Evolutionary conservation across 106 monocot genomes (phyloP), one percentile per base, ranked within the genome.

Genomic region (Platanthera zijinensis): DNA sequence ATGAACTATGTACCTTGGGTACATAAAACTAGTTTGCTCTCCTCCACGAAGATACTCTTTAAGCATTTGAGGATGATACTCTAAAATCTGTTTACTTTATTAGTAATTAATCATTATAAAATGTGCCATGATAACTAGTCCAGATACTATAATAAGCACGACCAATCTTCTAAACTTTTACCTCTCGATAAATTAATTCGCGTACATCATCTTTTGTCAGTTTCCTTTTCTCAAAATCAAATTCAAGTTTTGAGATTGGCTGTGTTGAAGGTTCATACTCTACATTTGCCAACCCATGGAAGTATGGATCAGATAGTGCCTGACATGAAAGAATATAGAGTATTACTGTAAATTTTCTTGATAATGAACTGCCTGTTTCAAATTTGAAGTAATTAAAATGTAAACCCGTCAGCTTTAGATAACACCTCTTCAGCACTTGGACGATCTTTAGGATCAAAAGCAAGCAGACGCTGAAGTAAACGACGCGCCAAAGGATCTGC

Each of bases 11-110:
- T 67, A 89, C 89, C 93, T 93, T 74, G 93, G 93, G 76, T 93
- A 93, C 86, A 93, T 81, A 79, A 93, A 93, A 77, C 83, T 88
- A 70, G 84, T 83, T 71, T 82, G 90, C 32, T 89, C 92, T 52
- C 80, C 85, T 78, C 87, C 89, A 72, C 85, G 73, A 50, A 92
- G 78, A 85, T 87, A 92, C 68, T 92, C 83, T 53, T 92, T 87
- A 25, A 89, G 83, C 89, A 89, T 92, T 67, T 89, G 89, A 10
- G 92, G 92, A 85, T 92, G 92, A 78, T 92, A 92, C 83, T 92
- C 92, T 74, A 92, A 72, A 74, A 88, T 84, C 90, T 90, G 83
- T 77, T 77, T 66, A 19, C 50, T 32, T 85, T 68, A 14, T 51
- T 11, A 5, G 67, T 72, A 80, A 56, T 48, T 62, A 18, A 18